Percentiles rank a stretch among this genome's conserved stretches.
Conservation (phyloP, 1,139 yeast species). For the Lodderomyces jiufengensis region DNA sequence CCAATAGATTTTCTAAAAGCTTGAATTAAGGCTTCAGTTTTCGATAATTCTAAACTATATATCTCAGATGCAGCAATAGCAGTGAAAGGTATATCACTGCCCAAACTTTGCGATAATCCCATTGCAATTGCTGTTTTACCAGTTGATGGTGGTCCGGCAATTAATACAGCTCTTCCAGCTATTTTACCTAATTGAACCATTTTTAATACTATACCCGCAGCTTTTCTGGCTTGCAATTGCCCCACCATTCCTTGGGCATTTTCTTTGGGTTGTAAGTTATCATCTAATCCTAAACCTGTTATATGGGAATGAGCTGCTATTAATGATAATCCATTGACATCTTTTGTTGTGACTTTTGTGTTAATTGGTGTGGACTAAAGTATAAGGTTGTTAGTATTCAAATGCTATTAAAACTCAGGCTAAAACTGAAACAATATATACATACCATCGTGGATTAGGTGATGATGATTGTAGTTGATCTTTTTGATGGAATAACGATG, state of each 20-base stretch:
- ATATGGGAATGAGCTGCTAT: constrained; percentile 98
- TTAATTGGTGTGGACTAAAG: constrained; percentile 23
- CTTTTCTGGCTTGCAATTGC: constrained; percentile 88
- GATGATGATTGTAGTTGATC: too few species aligned
- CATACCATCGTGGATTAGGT: too few species aligned
- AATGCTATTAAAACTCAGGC: too few species aligned
- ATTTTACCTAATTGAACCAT: constrained; percentile 93
- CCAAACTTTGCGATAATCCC: constrained; percentile 90
- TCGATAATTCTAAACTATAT: constrained; percentile 84
- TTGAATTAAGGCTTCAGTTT: constrained; percentile 94
- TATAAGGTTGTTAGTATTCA: too few species aligned
- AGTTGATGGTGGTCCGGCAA: constrained; percentile 98
- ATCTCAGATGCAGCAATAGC: constrained; percentile 93
- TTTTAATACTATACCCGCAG: constrained; percentile 89
- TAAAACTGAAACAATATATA: too few species aligned
- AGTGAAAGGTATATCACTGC: constrained; percentile 91
- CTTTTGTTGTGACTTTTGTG: constrained; percentile 40
- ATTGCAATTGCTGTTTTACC: constrained; percentile 99
- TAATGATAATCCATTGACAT: constrained; percentile 57
- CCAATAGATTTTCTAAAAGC: constrained; percentile 96
- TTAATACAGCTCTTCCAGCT: constrained; percentile 93
- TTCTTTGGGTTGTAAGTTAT: constrained; percentile 77
- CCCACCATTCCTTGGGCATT: constrained; percentile 96
- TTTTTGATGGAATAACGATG: too few species aligned
- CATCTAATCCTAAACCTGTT: constrained; percentile 91